A percentile compares a stretch with the other conserved stretches of the same genome.
phyloP scores from a whole-genome alignment of 331 rosid species.

The Phaseolus coccineus region DNA sequence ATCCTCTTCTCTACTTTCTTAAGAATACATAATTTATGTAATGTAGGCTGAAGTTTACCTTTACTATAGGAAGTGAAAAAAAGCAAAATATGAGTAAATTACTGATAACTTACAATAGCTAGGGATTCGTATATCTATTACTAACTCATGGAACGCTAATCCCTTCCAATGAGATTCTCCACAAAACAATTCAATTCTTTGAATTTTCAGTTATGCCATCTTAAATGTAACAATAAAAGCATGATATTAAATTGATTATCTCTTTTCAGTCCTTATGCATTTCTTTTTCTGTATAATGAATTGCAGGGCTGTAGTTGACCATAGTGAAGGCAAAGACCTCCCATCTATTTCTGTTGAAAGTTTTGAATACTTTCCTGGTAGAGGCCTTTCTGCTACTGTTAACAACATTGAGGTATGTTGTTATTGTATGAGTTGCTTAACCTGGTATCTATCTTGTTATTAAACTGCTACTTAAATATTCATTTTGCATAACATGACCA shows the following conservation, averaged over 20 bases:
- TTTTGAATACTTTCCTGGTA: slow-evolving; percentile 95
- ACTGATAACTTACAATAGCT: slow-evolving; percentile 7
- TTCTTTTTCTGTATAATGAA: slow-evolving; percentile 35
- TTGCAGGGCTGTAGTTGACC: slow-evolving; percentile 97
- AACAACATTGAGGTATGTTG: slow-evolving; percentile 69
- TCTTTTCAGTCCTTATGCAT: slow-evolving; percentile 23
- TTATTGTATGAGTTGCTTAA: not conserved
- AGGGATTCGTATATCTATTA: not conserved
- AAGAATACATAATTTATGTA: too few species aligned
- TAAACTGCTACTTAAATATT: slow-evolving; percentile 2
- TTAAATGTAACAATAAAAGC: slow-evolving; percentile 38
- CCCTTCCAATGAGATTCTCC: not conserved
- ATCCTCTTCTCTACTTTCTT: too few species aligned
- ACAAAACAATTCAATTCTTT: slow-evolving; percentile 30
- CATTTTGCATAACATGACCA: slow-evolving; percentile 26
- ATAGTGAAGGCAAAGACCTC: slow-evolving; percentile 91
- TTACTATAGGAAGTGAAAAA: not conserved
- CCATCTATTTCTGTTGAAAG: slow-evolving; percentile 94
- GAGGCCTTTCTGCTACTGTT: slow-evolving; percentile 91
- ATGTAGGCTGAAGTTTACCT: not conserved
- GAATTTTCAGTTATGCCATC: slow-evolving; percentile 30
- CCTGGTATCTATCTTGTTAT: too few species aligned
- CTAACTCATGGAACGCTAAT: not conserved
- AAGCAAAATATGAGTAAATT: not conserved
- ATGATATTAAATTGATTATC: slow-evolving; percentile 16